Evolutionary conservation across 2,329 filamentous ascomycete genomes (phyloP), one percentile per base, ranked within the genome.

Genomic region (Trichoderma sp.): DNA sequence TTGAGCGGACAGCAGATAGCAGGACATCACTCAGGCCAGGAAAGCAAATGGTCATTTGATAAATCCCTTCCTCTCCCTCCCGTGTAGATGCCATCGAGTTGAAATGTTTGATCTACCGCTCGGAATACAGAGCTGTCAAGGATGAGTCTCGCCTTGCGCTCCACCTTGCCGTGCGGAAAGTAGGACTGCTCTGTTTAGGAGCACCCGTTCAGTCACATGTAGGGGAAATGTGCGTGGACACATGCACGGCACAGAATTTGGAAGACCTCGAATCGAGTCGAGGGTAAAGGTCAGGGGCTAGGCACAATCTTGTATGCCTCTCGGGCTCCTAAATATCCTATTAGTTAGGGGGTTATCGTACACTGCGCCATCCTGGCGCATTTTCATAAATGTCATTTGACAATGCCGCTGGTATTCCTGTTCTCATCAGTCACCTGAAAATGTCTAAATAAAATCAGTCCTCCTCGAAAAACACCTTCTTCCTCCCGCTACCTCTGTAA

Each of bases 121-220:
- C 89, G 88, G 89, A 91, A 91, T 91, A 91, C 89, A 91, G 88
- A 91, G 88, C 86, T 85, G 83, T 86, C 89, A 91, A 91, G 89
- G 89, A 91, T 88, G 83, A 84, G 80, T 89, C 89, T 91, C 88
- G 88, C 89, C 89, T 91, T 91, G 89, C 88, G 88, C 89, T 91
- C 89, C 89, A 91, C 89, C 89, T 88, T 86, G 88, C 88, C 88
- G 88, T 89, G 89, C 89, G 89, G 88, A 88, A 77, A 17, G 7
- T 8, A 32, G 53, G 13, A 15, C n/a, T 28, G 13, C 50, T 34
- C 34, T 6, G 28, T 13, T 47, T 3, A 34, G 61, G 30, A 68
- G 39, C 23, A 55, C 34, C 57, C 15, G 32, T 47, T 65, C 47
- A 39, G 47, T 71, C 73, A 72, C 66, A 39, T 57, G 32, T 4